phyloP scores from a whole-genome alignment of 345 rosid species.

The Noccaea bulbosa region DNA sequence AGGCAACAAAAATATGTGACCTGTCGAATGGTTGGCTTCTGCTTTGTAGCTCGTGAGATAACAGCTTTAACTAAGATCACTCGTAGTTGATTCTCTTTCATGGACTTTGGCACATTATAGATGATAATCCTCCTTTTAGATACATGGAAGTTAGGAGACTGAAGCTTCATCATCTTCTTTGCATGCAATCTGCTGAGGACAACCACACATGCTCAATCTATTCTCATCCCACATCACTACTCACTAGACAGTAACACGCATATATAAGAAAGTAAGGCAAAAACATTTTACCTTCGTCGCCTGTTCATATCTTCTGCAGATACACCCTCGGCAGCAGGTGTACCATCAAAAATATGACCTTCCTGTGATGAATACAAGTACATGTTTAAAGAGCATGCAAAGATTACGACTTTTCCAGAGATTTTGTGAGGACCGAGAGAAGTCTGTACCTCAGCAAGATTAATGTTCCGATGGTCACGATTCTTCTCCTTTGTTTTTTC shows the following conservation, averaged over 20 bases:
- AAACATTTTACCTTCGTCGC: constrained; percentile 57
- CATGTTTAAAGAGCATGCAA: constrained; percentile 3
- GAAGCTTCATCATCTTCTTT: constrained; percentile 82
- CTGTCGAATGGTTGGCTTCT: constrained; percentile 84
- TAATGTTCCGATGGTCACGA: constrained; percentile 77
- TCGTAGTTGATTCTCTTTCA: constrained; percentile 69
- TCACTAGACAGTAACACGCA: constrained; percentile 8
- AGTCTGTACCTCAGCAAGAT: constrained; percentile 74
- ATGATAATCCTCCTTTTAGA: constrained; percentile 79
- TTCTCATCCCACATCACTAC: constrained; percentile 18
- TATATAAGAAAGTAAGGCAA: background rate
- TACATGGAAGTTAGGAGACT: constrained; percentile 91
- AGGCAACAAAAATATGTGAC: constrained; percentile 41
- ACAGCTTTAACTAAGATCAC: constrained; percentile 75
- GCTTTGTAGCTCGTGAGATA: constrained; percentile 88
- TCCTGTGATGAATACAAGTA: constrained; percentile 54
- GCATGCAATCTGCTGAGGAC: constrained; percentile 68
- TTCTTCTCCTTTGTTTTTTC: constrained; percentile 74
- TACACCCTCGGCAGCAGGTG: constrained; percentile 89
- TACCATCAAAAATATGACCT: constrained; percentile 83
- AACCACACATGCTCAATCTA: constrained; percentile 27
- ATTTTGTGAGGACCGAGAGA: constrained; percentile 5
- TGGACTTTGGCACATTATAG: constrained; percentile 83
- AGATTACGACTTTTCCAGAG: constrained; percentile 12
- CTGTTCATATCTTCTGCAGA: constrained; percentile 78